These are phyloP conservation scores for Furcasterigmium furcatum DNA, from an alignment of 2,329 filamentous ascomycete species.

Conservation along the genomic window DNA sequence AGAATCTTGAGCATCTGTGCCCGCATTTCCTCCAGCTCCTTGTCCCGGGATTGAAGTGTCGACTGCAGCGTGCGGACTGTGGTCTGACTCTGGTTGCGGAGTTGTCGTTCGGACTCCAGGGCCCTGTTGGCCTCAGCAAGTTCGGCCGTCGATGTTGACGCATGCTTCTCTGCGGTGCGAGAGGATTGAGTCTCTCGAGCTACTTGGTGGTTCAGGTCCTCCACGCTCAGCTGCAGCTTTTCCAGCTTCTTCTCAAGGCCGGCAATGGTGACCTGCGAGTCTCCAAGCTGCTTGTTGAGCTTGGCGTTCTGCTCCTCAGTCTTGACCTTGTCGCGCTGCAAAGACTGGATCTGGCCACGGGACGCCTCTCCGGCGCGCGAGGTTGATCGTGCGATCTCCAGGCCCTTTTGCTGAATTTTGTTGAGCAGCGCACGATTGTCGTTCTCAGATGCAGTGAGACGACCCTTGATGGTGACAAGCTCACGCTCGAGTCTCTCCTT, in stretches of 20 bases:
- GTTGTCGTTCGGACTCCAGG: slow-evolving; percentile 84
- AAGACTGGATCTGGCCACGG: slow-evolving; percentile 68
- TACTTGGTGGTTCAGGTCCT: slow-evolving; percentile 91
- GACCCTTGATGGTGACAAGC: slow-evolving; percentile 84
- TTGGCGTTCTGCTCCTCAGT: slow-evolving; percentile 80
- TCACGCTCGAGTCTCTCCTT: slow-evolving; percentile 93
- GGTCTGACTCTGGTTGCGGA: slow-evolving; percentile 79
- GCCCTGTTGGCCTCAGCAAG: slow-evolving; percentile 86
- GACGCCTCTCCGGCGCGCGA: slow-evolving; percentile 84
- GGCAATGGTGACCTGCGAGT: slow-evolving; percentile 77
- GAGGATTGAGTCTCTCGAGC: slow-evolving; percentile 86
- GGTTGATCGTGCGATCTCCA: slow-evolving; percentile 89
- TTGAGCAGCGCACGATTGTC: slow-evolving; percentile 94
- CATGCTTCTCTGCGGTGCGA: slow-evolving; percentile 84
- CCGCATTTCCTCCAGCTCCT: slow-evolving; percentile 77
- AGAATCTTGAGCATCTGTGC: slow-evolving; percentile 78
- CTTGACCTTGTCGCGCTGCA: slow-evolving; percentile 81
- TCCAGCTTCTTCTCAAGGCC: slow-evolving; percentile 92
- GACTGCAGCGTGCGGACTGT: slow-evolving; percentile 79
- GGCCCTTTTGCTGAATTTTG: slow-evolving; percentile 94
- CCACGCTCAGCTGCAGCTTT: slow-evolving; percentile 81
- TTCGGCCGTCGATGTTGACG: slow-evolving; percentile 76
- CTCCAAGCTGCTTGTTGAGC: slow-evolving; percentile 79
- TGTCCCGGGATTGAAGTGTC: slow-evolving; percentile 74
- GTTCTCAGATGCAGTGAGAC: slow-evolving; percentile 88